phyloP scores from a whole-genome alignment of 306 rosid genomes.

The Herpetospermum pedunculosum region DNA sequence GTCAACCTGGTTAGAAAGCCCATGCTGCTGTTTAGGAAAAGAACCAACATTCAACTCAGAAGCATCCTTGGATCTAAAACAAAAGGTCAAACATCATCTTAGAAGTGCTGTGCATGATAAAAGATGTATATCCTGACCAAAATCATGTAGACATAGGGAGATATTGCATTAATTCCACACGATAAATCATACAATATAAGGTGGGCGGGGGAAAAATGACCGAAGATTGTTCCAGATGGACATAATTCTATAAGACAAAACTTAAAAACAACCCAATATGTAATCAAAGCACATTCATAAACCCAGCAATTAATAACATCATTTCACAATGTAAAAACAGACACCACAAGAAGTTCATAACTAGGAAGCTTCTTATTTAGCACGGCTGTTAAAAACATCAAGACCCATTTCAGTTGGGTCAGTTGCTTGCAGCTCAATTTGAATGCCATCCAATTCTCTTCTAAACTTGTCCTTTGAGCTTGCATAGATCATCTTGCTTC shows the following conservation, averaged over 20 bases:
- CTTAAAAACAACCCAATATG: conserved; percentile 8
- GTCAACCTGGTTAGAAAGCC: background rate
- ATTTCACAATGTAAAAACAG: conserved; percentile 6
- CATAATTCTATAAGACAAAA: conserved; percentile 4
- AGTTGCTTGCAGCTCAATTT: conserved; percentile 47
- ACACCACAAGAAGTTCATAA: background rate
- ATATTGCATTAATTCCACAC: conserved; percentile 10
- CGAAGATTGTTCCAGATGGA: background rate
- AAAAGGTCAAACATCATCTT: background rate
- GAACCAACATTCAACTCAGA: background rate
- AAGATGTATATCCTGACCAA: background rate
- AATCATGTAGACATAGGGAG: conserved; percentile 8
- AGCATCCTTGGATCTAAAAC: background rate
- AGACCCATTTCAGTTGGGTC: conserved; percentile 40
- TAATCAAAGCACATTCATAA: conserved; percentile 11
- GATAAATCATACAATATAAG: conserved; percentile 10
- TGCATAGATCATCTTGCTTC: conserved; percentile 21
- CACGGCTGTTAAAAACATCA: conserved; percentile 39
- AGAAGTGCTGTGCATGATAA: background rate
- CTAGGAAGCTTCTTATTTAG: conserved; percentile 7
- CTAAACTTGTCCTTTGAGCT: conserved; percentile 3
- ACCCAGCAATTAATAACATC: conserved; percentile 7
- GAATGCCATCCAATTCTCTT: conserved; percentile 15
- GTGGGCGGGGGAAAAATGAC: background rate
- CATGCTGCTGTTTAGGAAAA: background rate